Evolutionary conservation across 495 filamentous ascomycete genomes (phyloP).

Genomic region (Haplographium delicatum): DNA sequence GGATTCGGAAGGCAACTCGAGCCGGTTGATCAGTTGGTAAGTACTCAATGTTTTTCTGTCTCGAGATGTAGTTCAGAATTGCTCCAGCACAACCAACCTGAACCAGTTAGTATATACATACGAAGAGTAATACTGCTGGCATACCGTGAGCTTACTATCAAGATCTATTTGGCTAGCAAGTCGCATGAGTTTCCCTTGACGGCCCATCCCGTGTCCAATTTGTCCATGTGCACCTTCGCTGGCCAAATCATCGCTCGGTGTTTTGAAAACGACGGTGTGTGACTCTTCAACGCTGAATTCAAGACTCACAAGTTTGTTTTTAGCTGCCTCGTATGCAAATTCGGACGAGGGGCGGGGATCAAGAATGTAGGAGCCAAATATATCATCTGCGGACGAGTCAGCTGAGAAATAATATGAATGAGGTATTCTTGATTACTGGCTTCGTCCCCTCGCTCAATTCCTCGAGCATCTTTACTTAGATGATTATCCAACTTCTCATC

Average conservation of each 20-base stretch:
- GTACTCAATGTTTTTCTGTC: constrained; percentile 57
- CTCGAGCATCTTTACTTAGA: constrained; percentile 37
- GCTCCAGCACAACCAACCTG: constrained; percentile 74
- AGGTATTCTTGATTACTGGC: constrained; percentile 24
- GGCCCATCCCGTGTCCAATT: constrained; percentile 14
- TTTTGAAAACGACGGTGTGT: constrained; percentile 51
- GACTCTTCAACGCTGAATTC: constrained; percentile 42
- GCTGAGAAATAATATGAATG: not conserved
- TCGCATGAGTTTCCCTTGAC: constrained; percentile 63
- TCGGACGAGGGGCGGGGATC: constrained; percentile 70
- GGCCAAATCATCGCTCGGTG: constrained; percentile 45
- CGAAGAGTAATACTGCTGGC: not conserved
- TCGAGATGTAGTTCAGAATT: constrained; percentile 71
- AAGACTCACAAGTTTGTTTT: constrained; percentile 58
- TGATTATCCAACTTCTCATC: constrained; percentile 53
- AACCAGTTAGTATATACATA: not conserved
- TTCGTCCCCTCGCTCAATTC: constrained; percentile 28
- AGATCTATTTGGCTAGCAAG: constrained; percentile 72
- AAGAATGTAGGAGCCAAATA: constrained; percentile 58
- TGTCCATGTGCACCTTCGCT: not conserved
- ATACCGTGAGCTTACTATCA: constrained; percentile 63
- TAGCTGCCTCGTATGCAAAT: constrained; percentile 68
- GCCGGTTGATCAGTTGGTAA: constrained; percentile 48
- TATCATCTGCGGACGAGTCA: constrained; percentile 24
- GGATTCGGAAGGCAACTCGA: constrained; percentile 51